These are phyloP conservation scores for Fonsecaea erecta DNA, from an alignment of 2,329 filamentous ascomycete genomes.

Conservation along the genomic window DNA sequence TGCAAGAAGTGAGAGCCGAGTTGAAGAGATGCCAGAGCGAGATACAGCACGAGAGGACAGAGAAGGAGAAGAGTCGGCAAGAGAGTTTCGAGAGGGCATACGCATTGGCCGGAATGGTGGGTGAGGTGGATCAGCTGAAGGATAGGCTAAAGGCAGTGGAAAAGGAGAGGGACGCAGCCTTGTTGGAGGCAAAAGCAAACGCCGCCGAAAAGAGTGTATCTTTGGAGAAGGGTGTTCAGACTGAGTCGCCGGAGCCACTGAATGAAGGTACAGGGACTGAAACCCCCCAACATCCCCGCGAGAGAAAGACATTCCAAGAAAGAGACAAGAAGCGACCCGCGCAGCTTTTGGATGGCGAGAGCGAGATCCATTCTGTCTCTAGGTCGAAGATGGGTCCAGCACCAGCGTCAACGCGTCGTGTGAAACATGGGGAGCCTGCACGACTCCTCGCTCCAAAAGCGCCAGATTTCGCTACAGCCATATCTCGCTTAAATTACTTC, in stretches of 20 bases:
- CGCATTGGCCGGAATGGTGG: constrained; percentile 50
- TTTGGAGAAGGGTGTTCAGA: constrained; percentile 9
- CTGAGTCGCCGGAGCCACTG: neutral
- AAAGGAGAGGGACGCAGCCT: constrained; percentile 42
- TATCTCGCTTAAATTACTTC: constrained; percentile 17
- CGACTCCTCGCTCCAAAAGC: neutral
- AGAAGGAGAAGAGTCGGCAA: constrained; percentile 52
- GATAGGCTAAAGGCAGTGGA: constrained; percentile 48
- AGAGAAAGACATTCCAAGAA: neutral
- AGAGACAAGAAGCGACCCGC: constrained; percentile 2
- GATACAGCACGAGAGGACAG: constrained; percentile 55
- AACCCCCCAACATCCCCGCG: neutral
- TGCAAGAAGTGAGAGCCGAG: constrained; percentile 50
- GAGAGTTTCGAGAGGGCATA: constrained; percentile 55
- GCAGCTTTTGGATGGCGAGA: neutral
- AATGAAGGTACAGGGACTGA: neutral
- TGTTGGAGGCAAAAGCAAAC: constrained; percentile 24
- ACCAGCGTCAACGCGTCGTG: neutral
- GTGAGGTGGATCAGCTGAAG: constrained; percentile 52
- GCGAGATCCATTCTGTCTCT: neutral
- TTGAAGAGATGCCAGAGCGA: constrained; percentile 58
- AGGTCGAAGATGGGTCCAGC: neutral
- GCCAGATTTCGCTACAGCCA: constrained; percentile 20
- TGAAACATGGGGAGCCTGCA: neutral
- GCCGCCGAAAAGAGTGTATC: constrained; percentile 9